Evolutionary conservation across 169 alveolate genomes (phyloP), one percentile per base, ranked within the genome.

Genomic region (Hammondia hammondi): DNA sequence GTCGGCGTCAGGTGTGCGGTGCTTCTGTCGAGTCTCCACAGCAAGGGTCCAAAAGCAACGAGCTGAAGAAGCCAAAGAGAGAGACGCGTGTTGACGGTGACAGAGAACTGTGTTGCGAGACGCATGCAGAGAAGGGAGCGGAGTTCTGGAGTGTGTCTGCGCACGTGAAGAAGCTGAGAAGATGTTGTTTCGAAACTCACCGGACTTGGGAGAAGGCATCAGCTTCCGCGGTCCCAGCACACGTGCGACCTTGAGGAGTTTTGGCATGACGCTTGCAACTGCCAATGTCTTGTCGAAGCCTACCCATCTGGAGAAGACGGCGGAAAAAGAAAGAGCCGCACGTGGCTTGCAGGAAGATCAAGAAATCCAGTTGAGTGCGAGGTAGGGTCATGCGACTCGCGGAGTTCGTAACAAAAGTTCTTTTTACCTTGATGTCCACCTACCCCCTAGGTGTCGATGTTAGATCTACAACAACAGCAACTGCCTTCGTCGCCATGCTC

Each of bases 191-290:
- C 35, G 45, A 10, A 37, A 19, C 97, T 4, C 96, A 61, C 99
- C 99, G 27, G 98, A 97, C 92, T 98, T 98, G 37, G 97, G 96
- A 73, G 98, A 98, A 24, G 99, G 99, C 99, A 98, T 98, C 71
- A 98, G 96, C 85, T 98, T 98, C 91, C 97, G 97, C 1, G 99
- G 99, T 2, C 99, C 99, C 27, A 98, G 96, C 56, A 98, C 96
- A 85, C 97, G 97, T 4, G 99, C 99, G 72, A 98, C 95, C 43
- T 98, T 97, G 91, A 98, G 96, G 24, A 98, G 95, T 85, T 94
- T 93, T 70, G 97, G 98, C 97, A 98, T 98, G 39, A 97, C 96
- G 61, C 96, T 97, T 48, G 97, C 96, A 24, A 98, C 95, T 17
- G 99, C 97, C 70, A 98, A 92, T 73, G 98, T 94, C 32, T 96